Base-by-base conservation (phyloP, 2,329 filamentous ascomycete species). In the Microcyclospora pomicola region DNA sequence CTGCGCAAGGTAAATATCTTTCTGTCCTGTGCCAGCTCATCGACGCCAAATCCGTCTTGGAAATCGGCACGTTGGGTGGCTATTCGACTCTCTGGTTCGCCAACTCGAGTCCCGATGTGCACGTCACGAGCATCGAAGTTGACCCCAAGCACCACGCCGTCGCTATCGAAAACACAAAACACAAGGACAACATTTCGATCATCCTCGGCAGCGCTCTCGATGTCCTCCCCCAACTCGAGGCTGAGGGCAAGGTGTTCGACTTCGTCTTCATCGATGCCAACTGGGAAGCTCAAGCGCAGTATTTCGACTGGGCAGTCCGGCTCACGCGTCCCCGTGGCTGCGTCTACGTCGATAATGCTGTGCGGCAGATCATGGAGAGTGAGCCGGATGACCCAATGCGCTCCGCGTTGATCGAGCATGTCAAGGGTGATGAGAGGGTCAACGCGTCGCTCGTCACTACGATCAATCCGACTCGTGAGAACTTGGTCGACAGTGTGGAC, bases 41-140 rank as follows among this genome's bases (percentile, higher is more conserved):
- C n/a, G 29, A 38, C 11, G 44, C 44, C 11, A 44, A 45, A 30
- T 14, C 31, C n/a, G 57, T 67, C 2, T 65, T 75, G 28, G 72
- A 76, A 49, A 57, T 75, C 34, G 72, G 72, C 15, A 73, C 69
- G 0, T 51, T 75, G 16, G 71, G 71, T 10, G 71, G 64, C 6
- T 75, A 72, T 51, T 65, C 63, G 1, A 63, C 66, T 11, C 68
- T 73, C 38, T 74, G 67, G 61, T 59, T 75, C 35, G 69, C 69
- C 2, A 52, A 51, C 14, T 49, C 56, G 10, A 53, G 51, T 9
- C 56, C 59, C 0, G 49, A 55, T 14, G 47, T 60, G 4, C 49
- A 61, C 13, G 62, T 75, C 12, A 72, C 66, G 0, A 71, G 61
- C 34, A 60, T 75, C 35, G 71, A 75, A 46, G 59, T 69, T 28